phyloP scores from a whole-genome alignment of 306 rosid species.

The Dryas drummondii region DNA sequence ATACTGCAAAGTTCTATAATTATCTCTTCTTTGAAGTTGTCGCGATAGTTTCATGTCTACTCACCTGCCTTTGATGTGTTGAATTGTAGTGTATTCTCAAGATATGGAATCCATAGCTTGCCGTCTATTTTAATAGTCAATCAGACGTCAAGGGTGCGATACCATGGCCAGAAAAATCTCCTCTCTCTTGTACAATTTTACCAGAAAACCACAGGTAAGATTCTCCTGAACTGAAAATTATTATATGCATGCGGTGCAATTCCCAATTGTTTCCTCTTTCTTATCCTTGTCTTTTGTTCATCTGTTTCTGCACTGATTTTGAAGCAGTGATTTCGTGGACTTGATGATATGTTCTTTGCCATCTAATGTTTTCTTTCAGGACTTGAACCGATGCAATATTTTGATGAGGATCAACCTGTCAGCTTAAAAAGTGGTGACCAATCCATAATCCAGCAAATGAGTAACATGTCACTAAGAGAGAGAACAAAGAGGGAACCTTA shows the following conservation, averaged over 20 bases:
- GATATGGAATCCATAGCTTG: constrained; percentile 67
- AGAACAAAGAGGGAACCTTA: constrained; percentile 51
- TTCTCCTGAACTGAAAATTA: constrained; percentile 16
- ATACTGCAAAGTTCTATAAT: neutral
- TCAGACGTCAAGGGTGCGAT: constrained; percentile 54
- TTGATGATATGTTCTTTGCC: neutral
- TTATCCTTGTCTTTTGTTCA: neutral
- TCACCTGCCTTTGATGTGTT: neutral
- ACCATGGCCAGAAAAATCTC: constrained; percentile 53
- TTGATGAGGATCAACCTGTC: constrained; percentile 26
- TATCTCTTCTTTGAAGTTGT: neutral
- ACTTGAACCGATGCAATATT: constrained; percentile 40
- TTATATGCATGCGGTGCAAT: neutral
- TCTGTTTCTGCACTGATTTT: neutral
- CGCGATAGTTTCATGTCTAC: neutral
- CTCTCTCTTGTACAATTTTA: constrained; percentile 52
- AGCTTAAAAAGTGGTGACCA: constrained; percentile 24
- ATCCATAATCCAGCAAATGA: constrained; percentile 31
- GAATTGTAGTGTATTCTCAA: constrained; percentile 60
- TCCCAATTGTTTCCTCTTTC: neutral
- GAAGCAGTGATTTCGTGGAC: neutral
- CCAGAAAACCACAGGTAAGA: constrained; percentile 58
- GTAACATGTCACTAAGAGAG: constrained; percentile 37
- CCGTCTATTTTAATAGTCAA: constrained; percentile 72
- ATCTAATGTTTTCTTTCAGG: constrained; percentile 43